Base-by-base conservation (phyloP, 768 basidiomycete genomes). In the Rubroboletus pulcherrimus region DNA sequence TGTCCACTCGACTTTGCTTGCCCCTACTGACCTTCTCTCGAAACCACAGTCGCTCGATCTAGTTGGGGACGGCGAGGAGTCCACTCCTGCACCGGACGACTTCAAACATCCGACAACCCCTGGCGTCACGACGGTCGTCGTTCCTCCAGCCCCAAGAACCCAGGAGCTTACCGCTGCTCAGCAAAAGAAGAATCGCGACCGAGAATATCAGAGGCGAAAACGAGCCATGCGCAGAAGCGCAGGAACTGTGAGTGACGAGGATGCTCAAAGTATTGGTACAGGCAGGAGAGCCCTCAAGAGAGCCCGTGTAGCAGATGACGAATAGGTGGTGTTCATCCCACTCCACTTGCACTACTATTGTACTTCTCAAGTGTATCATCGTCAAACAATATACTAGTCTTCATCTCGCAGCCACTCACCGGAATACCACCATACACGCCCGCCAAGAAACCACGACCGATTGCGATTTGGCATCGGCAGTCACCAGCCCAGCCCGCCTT, bases 201-300 rank as follows among this genome's bases (percentile, higher is more conserved):
- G 86, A 56, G 88, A 91, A 62, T 92, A 91, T 65, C 89, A 91
- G 66, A 74, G 90, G 53, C 83, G 82, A 71, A 91, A 90, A 65
- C 79, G 89, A 21, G 88, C 87, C 14, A 70, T 73, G 44, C 78
- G 80, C 50, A 79, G 84, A 49, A 86, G 87, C 53, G 78, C 81
- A 19, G 86, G 84, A 24, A 86, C 88, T 26, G 66, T 75, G 42
- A 90, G 89, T 63, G 89, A 90, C 56, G 89, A 91, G 33, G 89
- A 91, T 63, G 73, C 81, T 24, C 70, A 72, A 39, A 72, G 67
- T 40, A 21, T 59, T 17, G 71, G 77, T 11, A 77, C 80, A 19
- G 78, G 80, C 15, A 74, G 89, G 59, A 77, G 87, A 61, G 78
- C 81, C n/a, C 81, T 74, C 34, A 92, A 91, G 73, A 78, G 89